Evolutionary conservation across 805 yeast genomes (phyloP), one percentile per base, ranked within the genome.

Genomic region (Yamadazyma philogaea): DNA sequence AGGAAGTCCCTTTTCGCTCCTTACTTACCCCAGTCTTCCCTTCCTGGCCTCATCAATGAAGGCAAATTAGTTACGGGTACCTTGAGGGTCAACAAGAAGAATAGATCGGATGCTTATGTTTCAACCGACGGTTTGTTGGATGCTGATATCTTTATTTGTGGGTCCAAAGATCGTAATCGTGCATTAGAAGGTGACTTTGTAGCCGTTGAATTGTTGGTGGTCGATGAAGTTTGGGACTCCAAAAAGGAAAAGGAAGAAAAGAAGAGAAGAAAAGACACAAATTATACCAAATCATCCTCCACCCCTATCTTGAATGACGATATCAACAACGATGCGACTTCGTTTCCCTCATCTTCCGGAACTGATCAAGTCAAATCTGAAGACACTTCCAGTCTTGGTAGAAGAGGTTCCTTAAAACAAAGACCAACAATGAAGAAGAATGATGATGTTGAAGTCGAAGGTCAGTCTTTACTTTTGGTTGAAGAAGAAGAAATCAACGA

Each of bases 391-490:
- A 60, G 62, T 26, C 57, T 77, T 43, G 60, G 66, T 32, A 82
- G 99, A 69, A 80, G 84, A 56, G 96, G 96, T 14, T 88, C 96
- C 1, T 74, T 93, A 52, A 87, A 88, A 53, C 96, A 90, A 64
- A 79, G 99, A 55, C 97, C 99, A 26, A 86, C 96, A 12, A 95
- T 90, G 75, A 93, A 93, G 75, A 93, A 93, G 66, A 90, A 89
- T 57, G 99, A 93, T 61, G 99, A 93, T 58, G 96, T 93, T 18
- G 99, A 93, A 66, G 99, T 93, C 32, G 99, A 93, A 64, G 99
- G 99, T 34, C 99, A 93, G 65, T 85, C 96, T 1, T 72, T 93
- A 49, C 69, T 93, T 35, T 70, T 93, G 40, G 93, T 85, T 12
- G 99, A 93, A 64, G 99, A 93, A 59, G 97, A 91, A 59, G 96